Evolutionary conservation across 106 monocot genomes (phyloP).

Genomic region (Alisma plantagoaquatica): DNA sequence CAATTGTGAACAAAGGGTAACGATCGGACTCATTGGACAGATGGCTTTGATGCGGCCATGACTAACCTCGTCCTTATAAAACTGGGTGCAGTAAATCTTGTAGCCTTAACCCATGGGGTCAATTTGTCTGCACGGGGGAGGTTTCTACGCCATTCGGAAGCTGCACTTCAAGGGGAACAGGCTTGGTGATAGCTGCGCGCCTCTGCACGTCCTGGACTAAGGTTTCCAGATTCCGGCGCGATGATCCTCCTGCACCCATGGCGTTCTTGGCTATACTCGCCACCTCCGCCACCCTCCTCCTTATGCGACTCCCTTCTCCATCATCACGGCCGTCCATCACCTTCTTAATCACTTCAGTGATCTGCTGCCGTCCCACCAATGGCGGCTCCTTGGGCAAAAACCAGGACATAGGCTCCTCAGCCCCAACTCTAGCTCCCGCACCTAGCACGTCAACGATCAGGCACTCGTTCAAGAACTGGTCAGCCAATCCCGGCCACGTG

Average conservation of each 20-base stretch:
- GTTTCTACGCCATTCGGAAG: too few relatives aligned
- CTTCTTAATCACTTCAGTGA: not conserved
- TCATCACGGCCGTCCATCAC: not conserved
- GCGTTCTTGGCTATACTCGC: not conserved
- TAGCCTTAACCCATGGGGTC: too few relatives aligned
- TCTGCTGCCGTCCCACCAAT: not conserved
- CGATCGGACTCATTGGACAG: too few relatives aligned
- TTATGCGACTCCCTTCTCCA: not conserved
- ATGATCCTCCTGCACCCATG: slow-evolving; percentile 2
- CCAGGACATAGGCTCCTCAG: slow-evolving; percentile 4
- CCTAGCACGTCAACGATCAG: slow-evolving; percentile 25
- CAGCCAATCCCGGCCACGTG: slow-evolving; percentile 34
- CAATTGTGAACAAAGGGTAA: too few relatives aligned
- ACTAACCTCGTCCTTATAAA: too few relatives aligned
- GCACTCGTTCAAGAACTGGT: slow-evolving; percentile 37
- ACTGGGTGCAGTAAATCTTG: too few relatives aligned
- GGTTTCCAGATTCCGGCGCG: not conserved
- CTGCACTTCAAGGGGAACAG: too few relatives aligned
- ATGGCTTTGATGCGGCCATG: too few relatives aligned
- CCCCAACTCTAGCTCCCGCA: slow-evolving; percentile 11
- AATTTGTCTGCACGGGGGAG: too few relatives aligned
- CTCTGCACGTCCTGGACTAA: not conserved
- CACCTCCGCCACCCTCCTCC: not conserved
- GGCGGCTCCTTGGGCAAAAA: too few relatives aligned
- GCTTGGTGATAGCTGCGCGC: too few relatives aligned